Base-by-base conservation (phyloP, 495 filamentous ascomycete species). In the Clohesyomyces aquaticus region DNA sequence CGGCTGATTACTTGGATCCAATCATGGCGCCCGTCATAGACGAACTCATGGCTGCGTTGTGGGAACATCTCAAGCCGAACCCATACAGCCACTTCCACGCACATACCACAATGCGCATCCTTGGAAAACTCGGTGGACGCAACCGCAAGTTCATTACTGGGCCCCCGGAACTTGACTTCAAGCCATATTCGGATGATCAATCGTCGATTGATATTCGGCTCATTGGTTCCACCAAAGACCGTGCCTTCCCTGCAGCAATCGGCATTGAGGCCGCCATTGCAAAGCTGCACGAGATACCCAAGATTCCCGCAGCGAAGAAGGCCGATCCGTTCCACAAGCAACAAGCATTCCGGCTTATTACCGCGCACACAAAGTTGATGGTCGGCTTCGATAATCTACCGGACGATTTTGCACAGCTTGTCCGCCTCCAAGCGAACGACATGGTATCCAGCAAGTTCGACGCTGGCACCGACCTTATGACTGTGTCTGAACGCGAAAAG, bases 21-120 rank as follows among this genome's bases (percentile, higher is more conserved):
- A 99, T 99, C 58, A 99, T 99, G 94, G 91, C 92, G 4, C 95
- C 95, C 1, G 94, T 96, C 46, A 97, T 99, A 76, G 94, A 98
- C 68, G 95, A 99, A 65, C 77, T 99, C 55, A 98, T 98, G 93
- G 91, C 91, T 43, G 93, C 92, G 3, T 81, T 99, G 8, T 98
- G 93, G 83, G 91, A 96, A 60, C 95, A 98, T 72, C 81, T 99
- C 29, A 88, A 87, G 63, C 95, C 95, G 2, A 85, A 89, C 54
- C 93, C 94, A 0, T 96, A 98, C 72, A 96, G 89, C 68, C 95
- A 99, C 70, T 95, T 96, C 72, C 91, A 96, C 73, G 87, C 95
- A 1, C 95, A 99, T 71, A 98, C 94, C 0, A 98, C 95, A 0
- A 95, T 98, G 85, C 82, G 95, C n/a, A 99, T 99, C 54, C 82